Evolutionary conservation across 2,329 filamentous ascomycete species (phyloP).

Genomic region (Chaetoscypha palmicola): DNA sequence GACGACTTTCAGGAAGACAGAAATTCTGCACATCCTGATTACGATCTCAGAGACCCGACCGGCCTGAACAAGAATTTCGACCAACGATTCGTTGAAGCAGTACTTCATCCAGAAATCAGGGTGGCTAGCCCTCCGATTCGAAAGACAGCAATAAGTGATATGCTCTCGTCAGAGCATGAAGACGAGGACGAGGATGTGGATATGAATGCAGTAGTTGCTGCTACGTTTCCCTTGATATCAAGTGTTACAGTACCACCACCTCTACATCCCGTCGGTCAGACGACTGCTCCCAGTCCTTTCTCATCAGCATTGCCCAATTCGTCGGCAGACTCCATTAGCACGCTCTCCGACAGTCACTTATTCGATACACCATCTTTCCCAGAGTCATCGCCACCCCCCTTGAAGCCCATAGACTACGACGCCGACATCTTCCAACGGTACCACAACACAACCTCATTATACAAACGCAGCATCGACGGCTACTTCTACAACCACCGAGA

Average conservation of each 20-base stretch:
- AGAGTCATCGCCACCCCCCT: neutral
- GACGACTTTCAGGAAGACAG: conserved; percentile 25
- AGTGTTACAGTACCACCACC: neutral
- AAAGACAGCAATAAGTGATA: neutral
- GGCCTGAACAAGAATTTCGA: conserved; percentile 25
- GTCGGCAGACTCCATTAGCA: neutral
- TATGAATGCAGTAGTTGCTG: too few species aligned
- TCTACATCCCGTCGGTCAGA: neutral
- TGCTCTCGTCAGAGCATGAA: neutral
- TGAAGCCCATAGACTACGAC: conserved; percentile 19
- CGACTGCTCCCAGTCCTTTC: too few species aligned
- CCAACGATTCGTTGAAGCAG: conserved; percentile 30
- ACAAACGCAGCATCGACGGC: conserved; percentile 29
- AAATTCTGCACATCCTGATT: conserved; percentile 16
- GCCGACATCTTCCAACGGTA: conserved; percentile 25
- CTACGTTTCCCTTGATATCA: neutral
- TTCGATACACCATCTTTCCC: too few species aligned
- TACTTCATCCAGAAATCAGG: conserved; percentile 13
- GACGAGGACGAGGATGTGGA: neutral
- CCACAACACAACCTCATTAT: conserved; percentile 28
- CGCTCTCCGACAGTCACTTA: too few species aligned
- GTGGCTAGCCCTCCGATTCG: neutral
- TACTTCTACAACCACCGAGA: conserved; percentile 30
- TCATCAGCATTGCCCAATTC: neutral
- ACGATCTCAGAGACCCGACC: conserved; percentile 26